A percentile compares a stretch with the other conserved stretches of the same genome.
Evolutionary conservation across 352 stramenopile genomes (phyloP).

Genomic region (Phytopythium oedochilum): DNA sequence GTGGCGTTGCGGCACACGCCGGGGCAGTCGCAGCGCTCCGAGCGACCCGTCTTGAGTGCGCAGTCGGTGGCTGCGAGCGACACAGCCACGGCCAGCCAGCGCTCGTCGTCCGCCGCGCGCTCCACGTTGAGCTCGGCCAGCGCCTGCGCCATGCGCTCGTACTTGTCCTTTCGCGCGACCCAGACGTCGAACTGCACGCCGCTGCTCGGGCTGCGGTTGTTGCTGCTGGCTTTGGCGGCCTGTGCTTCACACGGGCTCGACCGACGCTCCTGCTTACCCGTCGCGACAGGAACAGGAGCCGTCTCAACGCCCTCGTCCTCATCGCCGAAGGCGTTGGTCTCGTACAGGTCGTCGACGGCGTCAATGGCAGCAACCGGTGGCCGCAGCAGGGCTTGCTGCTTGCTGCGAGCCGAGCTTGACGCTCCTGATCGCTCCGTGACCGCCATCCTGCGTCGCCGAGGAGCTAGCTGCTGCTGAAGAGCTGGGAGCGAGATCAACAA

Average conservation of each 20-base stretch:
- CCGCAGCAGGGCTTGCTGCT: slow-evolving; percentile 16
- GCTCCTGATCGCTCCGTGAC: not conserved
- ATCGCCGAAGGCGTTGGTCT: slow-evolving; percentile 70
- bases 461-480: not conserved
- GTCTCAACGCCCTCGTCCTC: slow-evolving; percentile 28
- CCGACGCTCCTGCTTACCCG: slow-evolving; percentile 2
- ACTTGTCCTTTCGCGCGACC: slow-evolving; percentile 86
- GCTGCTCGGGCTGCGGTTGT: slow-evolving; percentile 2
- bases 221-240: slow-evolving; percentile 8
- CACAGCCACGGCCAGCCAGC: slow-evolving; percentile 75
- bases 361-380: slow-evolving; percentile 25
- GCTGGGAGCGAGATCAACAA: not conserved
- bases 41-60: slow-evolving; percentile 70
- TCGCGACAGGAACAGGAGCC: slow-evolving; percentile 5
- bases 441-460: slow-evolving; percentile 2
- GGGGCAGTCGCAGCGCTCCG: slow-evolving; percentile 58
- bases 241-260: slow-evolving; percentile 5
- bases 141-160: slow-evolving; percentile 64
- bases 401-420: not conserved
- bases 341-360: slow-evolving; percentile 72
- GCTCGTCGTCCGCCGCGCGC: slow-evolving; percentile 43
- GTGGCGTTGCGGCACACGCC: slow-evolving; percentile 53
- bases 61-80: slow-evolving; percentile 75
- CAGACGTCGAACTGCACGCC: slow-evolving; percentile 76
- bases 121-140: slow-evolving; percentile 61